Percentiles rank a stretch among this genome's conserved stretches.
Evolutionary conservation across 495 filamentous ascomycete genomes (phyloP).

Genomic region (Trichoderma reesei): DNA sequence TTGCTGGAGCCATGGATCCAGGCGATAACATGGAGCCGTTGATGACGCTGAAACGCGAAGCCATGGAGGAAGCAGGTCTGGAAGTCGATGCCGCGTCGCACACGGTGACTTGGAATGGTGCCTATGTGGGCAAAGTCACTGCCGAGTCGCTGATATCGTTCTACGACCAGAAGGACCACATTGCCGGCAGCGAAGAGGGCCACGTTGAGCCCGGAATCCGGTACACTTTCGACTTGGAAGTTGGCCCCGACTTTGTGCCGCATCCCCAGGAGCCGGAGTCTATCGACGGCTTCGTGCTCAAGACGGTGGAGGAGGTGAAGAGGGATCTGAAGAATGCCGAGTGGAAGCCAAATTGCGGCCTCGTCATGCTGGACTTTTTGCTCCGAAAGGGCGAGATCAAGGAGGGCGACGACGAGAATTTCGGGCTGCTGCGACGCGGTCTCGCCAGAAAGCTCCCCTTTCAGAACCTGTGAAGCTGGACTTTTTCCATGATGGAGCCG

Average conservation of each 20-base stretch:
- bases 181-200: conserved; percentile 6
- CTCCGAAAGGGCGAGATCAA: conserved; percentile 1
- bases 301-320: not conserved
- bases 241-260: not conserved
- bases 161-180: conserved; percentile 1
- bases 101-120: not conserved
- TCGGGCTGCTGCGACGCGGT: not conserved
- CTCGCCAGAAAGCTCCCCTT: not conserved
- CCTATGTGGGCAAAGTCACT: not conserved
- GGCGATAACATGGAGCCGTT: not conserved
- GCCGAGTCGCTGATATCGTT: not conserved
- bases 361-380: conserved; percentile 8
- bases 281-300: not conserved
- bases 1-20: conserved; percentile 8
- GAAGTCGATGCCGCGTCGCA: not conserved
- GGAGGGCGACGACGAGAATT: not conserved
- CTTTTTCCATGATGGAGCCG: not conserved
- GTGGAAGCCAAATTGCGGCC: conserved; percentile 10
- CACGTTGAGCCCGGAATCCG: conserved; percentile 9
- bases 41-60: conserved; percentile 4
- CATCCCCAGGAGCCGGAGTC: not conserved
- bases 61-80: conserved; percentile 3
- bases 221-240: not conserved
- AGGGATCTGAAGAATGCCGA: not conserved
- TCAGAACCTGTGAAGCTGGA: not conserved